phyloP scores from a whole-genome alignment of 257 asterid species.

The Jaltomata sinuosa region DNA sequence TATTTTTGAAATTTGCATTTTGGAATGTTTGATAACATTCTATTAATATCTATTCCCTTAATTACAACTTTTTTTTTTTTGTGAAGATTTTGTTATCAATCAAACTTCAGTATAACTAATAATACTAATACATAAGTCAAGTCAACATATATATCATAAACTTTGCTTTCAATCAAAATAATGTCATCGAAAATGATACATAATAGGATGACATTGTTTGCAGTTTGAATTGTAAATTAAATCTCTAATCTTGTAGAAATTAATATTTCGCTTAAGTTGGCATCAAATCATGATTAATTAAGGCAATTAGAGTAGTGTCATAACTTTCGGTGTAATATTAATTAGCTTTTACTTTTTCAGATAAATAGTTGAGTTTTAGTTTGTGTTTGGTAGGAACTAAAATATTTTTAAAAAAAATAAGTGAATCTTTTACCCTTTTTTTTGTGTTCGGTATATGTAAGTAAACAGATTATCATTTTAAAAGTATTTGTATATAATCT shows the following conservation, averaged over 20 bases:
- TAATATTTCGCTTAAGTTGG: not conserved
- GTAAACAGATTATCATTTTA: not conserved
- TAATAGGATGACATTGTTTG: not conserved
- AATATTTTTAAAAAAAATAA: too few species aligned
- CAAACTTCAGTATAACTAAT: not conserved
- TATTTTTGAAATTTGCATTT: not conserved
- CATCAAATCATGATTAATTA: not conserved
- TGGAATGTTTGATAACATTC: not conserved
- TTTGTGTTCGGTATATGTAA: not conserved
- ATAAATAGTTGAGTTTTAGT: too few species aligned
- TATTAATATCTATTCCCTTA: not conserved
- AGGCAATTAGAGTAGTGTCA: too few species aligned
- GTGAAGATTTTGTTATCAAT: not conserved
- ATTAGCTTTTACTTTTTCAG: too few species aligned
- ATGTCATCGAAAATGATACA: not conserved
- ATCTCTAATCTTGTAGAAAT: not conserved
- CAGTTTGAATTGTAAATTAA: not conserved
- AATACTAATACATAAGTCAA: not conserved
- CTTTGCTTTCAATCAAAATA: not conserved
- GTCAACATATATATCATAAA: not conserved
- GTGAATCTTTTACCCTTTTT: too few species aligned
- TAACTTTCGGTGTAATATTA: too few species aligned
- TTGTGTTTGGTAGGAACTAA: too few species aligned
- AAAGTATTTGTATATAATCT: not conserved
- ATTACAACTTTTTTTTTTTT: not conserved